Evolutionary conservation across 208 protist species (phyloP).

Genomic region (Wallacemonas sp.): DNA sequence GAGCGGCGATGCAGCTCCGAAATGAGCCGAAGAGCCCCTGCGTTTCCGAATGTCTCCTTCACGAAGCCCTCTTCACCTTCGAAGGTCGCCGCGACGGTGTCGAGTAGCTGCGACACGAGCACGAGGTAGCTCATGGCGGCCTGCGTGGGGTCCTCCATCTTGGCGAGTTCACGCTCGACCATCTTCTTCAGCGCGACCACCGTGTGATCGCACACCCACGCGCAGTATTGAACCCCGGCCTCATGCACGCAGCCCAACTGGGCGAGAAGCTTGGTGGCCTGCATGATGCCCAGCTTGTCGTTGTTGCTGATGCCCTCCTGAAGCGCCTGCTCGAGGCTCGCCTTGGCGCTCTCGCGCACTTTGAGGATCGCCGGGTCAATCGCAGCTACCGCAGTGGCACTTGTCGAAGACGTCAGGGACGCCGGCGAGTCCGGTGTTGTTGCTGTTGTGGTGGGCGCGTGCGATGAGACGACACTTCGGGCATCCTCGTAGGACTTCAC

Average conservation of each 20-base stretch:
- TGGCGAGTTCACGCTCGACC: slow-evolving; percentile 68
- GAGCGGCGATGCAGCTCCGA: slow-evolving; percentile 59
- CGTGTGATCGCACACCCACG: slow-evolving; percentile 70
- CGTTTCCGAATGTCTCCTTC: slow-evolving; percentile 51
- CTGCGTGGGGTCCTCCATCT: slow-evolving; percentile 67
- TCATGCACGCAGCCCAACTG: slow-evolving; percentile 45
- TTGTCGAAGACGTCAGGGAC: too few species aligned
- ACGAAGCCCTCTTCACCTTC: slow-evolving; percentile 77
- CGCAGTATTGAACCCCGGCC: slow-evolving; percentile 54
- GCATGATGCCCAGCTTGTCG: slow-evolving; percentile 78
- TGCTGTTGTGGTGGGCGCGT: neutral
- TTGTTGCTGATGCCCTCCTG: slow-evolving; percentile 28
- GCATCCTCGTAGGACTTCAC: slow-evolving; percentile 70
- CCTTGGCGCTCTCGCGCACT: slow-evolving; percentile 32
- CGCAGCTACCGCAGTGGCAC: neutral
- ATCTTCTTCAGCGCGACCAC: slow-evolving; percentile 54
- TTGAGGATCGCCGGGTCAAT: slow-evolving; percentile 24
- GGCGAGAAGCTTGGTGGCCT: slow-evolving; percentile 43
- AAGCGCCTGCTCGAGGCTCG: slow-evolving; percentile 34
- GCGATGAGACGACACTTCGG: slow-evolving; percentile 24
- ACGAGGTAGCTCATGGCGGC: slow-evolving; percentile 73
- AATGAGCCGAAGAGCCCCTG: slow-evolving; percentile 56
- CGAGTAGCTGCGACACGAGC: slow-evolving; percentile 76
- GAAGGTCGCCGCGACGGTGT: slow-evolving; percentile 76
- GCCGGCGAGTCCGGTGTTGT: too few species aligned